phyloP scores from a whole-genome alignment of 1,284 basidiomycete species.

The Ganoderma multipileum region DNA sequence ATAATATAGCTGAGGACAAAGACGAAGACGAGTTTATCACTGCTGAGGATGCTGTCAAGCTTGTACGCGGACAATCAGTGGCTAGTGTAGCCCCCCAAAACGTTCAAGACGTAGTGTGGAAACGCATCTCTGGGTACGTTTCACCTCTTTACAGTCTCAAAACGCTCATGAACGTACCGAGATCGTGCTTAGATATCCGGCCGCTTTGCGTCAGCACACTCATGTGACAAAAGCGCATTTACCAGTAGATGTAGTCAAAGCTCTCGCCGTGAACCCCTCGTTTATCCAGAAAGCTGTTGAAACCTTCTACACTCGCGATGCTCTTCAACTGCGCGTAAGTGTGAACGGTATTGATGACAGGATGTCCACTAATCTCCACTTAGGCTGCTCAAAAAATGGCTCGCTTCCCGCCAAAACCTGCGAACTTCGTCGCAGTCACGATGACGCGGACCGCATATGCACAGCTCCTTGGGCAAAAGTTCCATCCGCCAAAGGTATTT shows the following conservation, averaged over 20 bases:
- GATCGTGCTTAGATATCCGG: conserved; percentile 67
- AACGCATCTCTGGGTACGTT: conserved; percentile 68
- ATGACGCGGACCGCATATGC: conserved; percentile 94
- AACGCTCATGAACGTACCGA: conserved; percentile 14
- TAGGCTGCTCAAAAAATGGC: conserved; percentile 88
- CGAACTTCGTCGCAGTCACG: conserved; percentile 64
- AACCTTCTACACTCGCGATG: conserved; percentile 93
- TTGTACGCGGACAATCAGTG: conserved; percentile 61
- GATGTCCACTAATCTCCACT: conserved; percentile 12
- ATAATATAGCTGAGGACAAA: conserved; percentile 43
- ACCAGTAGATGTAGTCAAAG: conserved; percentile 79
- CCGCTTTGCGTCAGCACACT: conserved; percentile 70
- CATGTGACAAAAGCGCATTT: conserved; percentile 85
- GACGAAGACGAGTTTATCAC: conserved; percentile 64
- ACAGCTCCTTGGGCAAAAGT: conserved; percentile 89
- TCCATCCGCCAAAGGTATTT: conserved; percentile 91
- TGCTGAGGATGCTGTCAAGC: conserved; percentile 68
- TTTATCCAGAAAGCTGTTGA: conserved; percentile 88
- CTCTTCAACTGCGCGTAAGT: conserved; percentile 83
- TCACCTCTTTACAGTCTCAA: neutral
- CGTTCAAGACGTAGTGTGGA: conserved; percentile 72
- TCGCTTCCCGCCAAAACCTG: conserved; percentile 81
- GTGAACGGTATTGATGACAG: neutral
- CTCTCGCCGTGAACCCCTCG: conserved; percentile 67
- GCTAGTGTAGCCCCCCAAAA: conserved; percentile 64